These are phyloP conservation scores for Citrullus amarus DNA, from an alignment of 306 rosid species.

Conservation along the genomic window DNA sequence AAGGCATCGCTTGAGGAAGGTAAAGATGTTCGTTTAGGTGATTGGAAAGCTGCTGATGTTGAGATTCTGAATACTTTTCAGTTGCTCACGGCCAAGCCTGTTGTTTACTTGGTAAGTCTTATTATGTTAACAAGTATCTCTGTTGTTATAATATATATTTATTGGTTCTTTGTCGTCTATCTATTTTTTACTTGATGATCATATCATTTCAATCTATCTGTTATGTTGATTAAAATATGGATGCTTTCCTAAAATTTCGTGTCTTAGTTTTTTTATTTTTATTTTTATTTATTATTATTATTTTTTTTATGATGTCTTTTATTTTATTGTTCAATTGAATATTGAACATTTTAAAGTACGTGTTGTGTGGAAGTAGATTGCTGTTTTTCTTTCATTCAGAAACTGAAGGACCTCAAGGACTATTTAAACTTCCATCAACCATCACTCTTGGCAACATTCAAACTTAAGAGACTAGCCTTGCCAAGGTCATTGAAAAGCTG, in stretches of 20 bases:
- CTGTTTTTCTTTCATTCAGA: not conserved
- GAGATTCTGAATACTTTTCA: constrained; percentile 88
- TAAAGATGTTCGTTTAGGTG: constrained; percentile 91
- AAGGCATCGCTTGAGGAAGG: constrained; percentile 66
- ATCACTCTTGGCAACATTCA: not conserved
- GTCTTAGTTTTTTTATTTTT: not conserved
- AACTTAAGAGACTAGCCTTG: not conserved
- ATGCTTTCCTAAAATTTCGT: not conserved
- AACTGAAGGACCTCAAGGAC: not conserved
- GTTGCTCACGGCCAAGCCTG: constrained; percentile 92
- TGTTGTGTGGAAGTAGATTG: not conserved
- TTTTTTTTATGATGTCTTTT: not conserved
- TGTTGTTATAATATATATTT: not conserved
- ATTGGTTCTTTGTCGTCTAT: not conserved
- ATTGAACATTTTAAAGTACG: not conserved
- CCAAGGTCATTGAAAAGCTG: not conserved
- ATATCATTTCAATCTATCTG: not conserved
- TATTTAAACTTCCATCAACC: not conserved
- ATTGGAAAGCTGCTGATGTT: constrained; percentile 89
- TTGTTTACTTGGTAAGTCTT: constrained; percentile 73
- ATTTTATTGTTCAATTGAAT: not conserved
- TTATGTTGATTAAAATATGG: not conserved
- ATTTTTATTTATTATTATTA: not conserved
- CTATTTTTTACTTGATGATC: not conserved
- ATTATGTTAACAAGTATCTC: not conserved